Base-by-base conservation (phyloP, 1,284 basidiomycete species). In the Puccinia horiana region DNA sequence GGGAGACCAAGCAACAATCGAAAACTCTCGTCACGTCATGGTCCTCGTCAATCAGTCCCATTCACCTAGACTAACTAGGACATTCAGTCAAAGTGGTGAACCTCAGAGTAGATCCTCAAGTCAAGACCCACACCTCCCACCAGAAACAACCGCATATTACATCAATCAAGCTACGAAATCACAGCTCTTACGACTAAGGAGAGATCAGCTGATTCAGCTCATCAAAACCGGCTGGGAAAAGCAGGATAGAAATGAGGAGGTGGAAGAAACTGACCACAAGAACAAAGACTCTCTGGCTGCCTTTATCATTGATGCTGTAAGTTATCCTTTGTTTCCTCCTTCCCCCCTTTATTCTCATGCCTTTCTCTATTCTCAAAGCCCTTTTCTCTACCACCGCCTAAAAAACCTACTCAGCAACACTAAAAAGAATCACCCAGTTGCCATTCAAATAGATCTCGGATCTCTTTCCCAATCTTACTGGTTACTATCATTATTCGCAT, bases 241-340 rank as follows among this genome's bases (percentile, higher is more conserved):
- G 11, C 26, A 49, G 3, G 44, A 72, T 18, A 49, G 69, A 23
- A 29, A n/a, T 20, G 47, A 52, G 32, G 44, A 72, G 44, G 29
- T 44, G 47, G 26, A 47, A 35, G 54, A 81, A 47, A 44, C 58
- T 65, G 70, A 81, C 0, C 37, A 42, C 32, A 56, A 44, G 37
- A 81, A 52, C 23, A 81, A 74, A 52, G 79, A 74, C 12, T 74
- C 54, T 70, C 52, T 80, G 1, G 67, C 69, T 37, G 29, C 20
- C 14, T 56, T 80, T 23, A 80, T 80, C 32, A 37, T 72, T 44
- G 49, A 80, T 54, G 35, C 77, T 0, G 77, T 81, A 40, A 81
- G 70, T 81, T 70, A 54, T 26, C 40, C 32, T 54, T 74, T 35
- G 32, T 63, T 23, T 49, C 42, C 4, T 32, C 52, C 1, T 37